A percentile compares a stretch with the other conserved stretches of the same genome.
Evolutionary conservation across 1,284 basidiomycete species (phyloP).

Genomic region (Ganoderma resinaceum): DNA sequence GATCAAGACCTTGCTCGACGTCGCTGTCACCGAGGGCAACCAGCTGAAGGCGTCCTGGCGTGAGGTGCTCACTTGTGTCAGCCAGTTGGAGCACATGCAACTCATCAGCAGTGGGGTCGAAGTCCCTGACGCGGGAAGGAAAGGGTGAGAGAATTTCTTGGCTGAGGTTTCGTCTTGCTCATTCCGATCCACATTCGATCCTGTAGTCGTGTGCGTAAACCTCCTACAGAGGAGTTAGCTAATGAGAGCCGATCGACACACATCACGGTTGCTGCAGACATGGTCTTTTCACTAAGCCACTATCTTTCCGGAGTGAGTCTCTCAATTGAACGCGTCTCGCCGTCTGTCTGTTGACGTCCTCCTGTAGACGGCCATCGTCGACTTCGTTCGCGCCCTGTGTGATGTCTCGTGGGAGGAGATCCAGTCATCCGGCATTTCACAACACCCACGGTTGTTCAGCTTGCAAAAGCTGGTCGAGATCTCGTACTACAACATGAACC

Average conservation of each 20-base stretch:
- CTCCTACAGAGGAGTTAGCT: slow-evolving; percentile 92
- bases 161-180: neutral
- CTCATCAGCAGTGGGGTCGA: slow-evolving; percentile 90
- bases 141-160: slow-evolving; percentile 63
- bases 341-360: slow-evolving; percentile 16
- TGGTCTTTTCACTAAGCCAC: slow-evolving; percentile 97
- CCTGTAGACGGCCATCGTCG: slow-evolving; percentile 90
- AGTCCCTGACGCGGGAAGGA: slow-evolving; percentile 77
- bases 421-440: slow-evolving; percentile 93
- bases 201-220: slow-evolving; percentile 62
- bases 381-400: slow-evolving; percentile 96
- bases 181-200: neutral
- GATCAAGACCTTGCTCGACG: slow-evolving; percentile 91
- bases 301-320: slow-evolving; percentile 88
- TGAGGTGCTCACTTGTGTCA: slow-evolving; percentile 94
- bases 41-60: slow-evolving; percentile 96
- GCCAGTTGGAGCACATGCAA: slow-evolving; percentile 97
- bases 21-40: slow-evolving; percentile 94
- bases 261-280: slow-evolving; percentile 98
- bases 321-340: slow-evolving; percentile 10
- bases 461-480: slow-evolving; percentile 99
- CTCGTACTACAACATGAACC: slow-evolving; percentile 99
- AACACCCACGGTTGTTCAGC: slow-evolving; percentile 95
- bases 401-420: slow-evolving; percentile 99
- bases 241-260: slow-evolving; percentile 97